A percentile compares a stretch with the other conserved stretches of the same genome.
Evolutionary conservation across 306 rosid species (phyloP).

Genomic region (Trichosanthes cucumerina): DNA sequence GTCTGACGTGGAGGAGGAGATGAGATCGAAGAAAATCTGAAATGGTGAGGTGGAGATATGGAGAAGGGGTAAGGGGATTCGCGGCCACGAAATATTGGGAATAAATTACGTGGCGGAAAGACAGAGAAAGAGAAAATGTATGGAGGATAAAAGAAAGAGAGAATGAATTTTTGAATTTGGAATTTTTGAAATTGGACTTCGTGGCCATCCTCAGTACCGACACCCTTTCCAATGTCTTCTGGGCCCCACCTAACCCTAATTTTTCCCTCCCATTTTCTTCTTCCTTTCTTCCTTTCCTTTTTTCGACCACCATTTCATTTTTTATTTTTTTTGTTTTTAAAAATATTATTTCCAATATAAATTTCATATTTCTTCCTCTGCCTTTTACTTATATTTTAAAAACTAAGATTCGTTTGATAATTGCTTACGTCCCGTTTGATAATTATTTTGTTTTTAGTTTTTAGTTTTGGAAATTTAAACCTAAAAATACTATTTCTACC

Average conservation of each 20-base stretch:
- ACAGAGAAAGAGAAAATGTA: not conserved
- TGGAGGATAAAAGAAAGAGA: not conserved
- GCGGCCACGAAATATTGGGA: not conserved
- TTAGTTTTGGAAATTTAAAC: no score
- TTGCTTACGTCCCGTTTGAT: no score
- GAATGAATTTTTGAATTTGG: not conserved
- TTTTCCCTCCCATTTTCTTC: no score
- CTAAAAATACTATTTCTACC: no score
- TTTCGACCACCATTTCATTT: no score
- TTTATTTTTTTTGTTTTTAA: not conserved
- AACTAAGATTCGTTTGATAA: no score
- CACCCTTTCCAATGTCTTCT: not conserved
- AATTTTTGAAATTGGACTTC: not conserved
- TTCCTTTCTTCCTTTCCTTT: not conserved
- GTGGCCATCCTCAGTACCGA: not conserved
- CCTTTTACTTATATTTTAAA: no score
- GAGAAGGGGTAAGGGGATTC: not conserved
- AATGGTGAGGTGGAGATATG: conserved; percentile 10
- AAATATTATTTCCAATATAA: no score
- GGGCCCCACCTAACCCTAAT: not conserved
- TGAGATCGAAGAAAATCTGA: not conserved
- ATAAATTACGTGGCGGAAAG: not conserved
- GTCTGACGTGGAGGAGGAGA: not conserved
- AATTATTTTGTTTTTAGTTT: no score
- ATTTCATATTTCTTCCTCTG: no score